Base-by-base conservation (phyloP, 352 stramenopile species). In the Phytopythium delawarense region DNA sequence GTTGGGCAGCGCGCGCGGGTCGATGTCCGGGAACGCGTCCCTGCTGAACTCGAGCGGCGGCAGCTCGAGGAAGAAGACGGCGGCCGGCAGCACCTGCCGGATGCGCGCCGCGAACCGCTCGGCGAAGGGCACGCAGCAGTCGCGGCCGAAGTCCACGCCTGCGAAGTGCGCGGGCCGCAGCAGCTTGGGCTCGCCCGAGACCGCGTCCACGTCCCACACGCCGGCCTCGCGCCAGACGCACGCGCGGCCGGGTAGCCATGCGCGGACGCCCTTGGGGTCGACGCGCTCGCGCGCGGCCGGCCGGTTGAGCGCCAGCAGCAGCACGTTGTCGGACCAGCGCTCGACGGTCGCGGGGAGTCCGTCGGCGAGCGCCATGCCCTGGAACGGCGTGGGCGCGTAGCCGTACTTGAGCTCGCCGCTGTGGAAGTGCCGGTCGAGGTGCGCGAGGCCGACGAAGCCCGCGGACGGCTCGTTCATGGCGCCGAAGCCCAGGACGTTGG, bases 401-500 rank as follows among this genome's bases (percentile, higher is more conserved):
- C 74, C 81, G 57, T 90, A 86, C 67, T 88, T 89, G 52, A 95
- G 71, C 30, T 92, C 79, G 50, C 66, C 69, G 1, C 69, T 61
- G 51, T 82, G 66, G 62, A 88, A 95, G 53, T 78, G 70, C 34
- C 70, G 63, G 51, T n/a, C 50, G 12, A 92, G 72, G 59, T 96
- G 74, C 7, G 71, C 34, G 6, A 94, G 63, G 11, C 84, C 87
- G 48, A 95, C 79, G 59, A 83, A 96, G 0, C 88, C 88, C 18
- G 70, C 71, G 16, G 81, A 91, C 30, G 87, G 88, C 61, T 98
- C 91, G 64, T 98, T 98, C 83, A 98, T 95, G n/a, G 89, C 78
- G 8, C 91, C 91, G 78, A 98, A 94, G 32, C 90, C 91, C 25
- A 96, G 69, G 44, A 98, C 76, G 62, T 98, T 97, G 21, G 70